Base-by-base conservation (phyloP, 495 filamentous ascomycete genomes). In the Trichodelitschia bisporula region DNA sequence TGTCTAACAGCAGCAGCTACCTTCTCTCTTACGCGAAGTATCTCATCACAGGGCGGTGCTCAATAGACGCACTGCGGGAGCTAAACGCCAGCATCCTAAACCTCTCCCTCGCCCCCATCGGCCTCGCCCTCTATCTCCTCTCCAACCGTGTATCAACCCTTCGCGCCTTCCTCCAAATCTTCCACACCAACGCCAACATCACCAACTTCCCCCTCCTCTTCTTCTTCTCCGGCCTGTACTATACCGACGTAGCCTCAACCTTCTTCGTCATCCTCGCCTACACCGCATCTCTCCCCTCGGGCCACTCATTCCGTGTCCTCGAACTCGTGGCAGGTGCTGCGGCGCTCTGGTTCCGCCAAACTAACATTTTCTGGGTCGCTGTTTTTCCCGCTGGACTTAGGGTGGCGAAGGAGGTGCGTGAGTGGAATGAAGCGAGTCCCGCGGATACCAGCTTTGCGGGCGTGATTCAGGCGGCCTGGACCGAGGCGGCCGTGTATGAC, bases 291-390 rank as follows among this genome's bases (percentile, higher is more conserved):
- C 4, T 9, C 8, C 9, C 29, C 29, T 21, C 18, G 18, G 8
- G 4, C 4, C 9, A 18, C 8, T 8, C 29, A 19, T 21, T 18
- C 9, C 8, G 8, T 8, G 6, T 24, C 30, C 50, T 59, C 0
- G 51, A 72, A 20, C n/a, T 66, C 5, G 33, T 64, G 0, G 30
- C 58, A 15, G 74, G 74, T 0, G 37, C 76, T 9, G 35, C 57
- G 2, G 62, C 77, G 18, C 54, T 97, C 20, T 53, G 62, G 12
- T 82, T 84, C 54, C 56, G 86, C 18, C 86, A 97, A 50, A 97
- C 86, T 8, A 97, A 97, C 43, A 74, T 95, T 36, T 82, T 95
- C 47, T 97, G 86, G 86, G 74, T 83, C 2, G 68, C 77, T 1
- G 53, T 82, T 0, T 93, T 86, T 45, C 62, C 90, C 34, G 79